Conservation (phyloP, 257 asterid genomes). For the Solanum sejunctum region DNA sequence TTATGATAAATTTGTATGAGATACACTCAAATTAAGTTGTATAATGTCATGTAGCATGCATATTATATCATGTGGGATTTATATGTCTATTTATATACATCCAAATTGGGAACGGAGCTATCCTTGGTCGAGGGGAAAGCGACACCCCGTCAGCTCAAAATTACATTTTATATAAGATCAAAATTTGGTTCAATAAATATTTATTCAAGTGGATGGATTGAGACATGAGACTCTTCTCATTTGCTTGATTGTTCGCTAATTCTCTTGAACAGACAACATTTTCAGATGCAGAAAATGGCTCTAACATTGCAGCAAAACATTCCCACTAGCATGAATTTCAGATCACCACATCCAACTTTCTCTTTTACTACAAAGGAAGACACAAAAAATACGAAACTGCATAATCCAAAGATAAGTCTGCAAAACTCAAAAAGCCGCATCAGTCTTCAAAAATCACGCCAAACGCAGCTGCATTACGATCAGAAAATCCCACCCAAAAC, state of each 20-base stretch:
- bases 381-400: constrained; percentile 8
- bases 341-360: neutral
- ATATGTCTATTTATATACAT: too few relatives aligned
- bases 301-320: neutral
- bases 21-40: too few relatives aligned
- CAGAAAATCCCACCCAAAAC: constrained; percentile 26
- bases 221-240: neutral
- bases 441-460: constrained; percentile 35
- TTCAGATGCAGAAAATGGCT: neutral
- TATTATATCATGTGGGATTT: too few relatives aligned
- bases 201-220: too few relatives aligned
- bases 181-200: too few relatives aligned
- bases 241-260: neutral
- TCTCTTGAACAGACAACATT: neutral
- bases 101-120: too few relatives aligned
- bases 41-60: too few relatives aligned
- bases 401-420: neutral
- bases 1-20: too few relatives aligned
- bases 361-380: constrained; percentile 1
- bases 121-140: too few relatives aligned
- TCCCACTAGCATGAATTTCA: neutral
- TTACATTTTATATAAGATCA: too few relatives aligned
- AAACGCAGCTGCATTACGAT: constrained; percentile 37
- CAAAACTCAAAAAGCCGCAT: constrained; percentile 9
- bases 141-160: too few relatives aligned